Evolutionary conservation across 768 basidiomycete species (phyloP).

Genomic region (Stropharia rugosoannulata): DNA sequence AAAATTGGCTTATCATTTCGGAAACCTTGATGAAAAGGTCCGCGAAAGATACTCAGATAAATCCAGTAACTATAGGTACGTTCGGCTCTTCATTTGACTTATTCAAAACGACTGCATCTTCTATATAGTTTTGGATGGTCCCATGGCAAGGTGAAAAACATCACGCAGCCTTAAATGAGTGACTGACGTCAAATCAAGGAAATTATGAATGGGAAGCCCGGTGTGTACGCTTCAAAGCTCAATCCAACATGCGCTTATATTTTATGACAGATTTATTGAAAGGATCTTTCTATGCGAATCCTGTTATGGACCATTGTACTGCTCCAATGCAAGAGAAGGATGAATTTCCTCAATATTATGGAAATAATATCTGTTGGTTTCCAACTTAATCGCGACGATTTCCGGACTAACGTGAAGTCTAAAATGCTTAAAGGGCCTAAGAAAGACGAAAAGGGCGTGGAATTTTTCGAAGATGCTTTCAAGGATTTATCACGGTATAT

Average conservation of each 20-base stretch:
- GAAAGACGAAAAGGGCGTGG: constrained; percentile 52
- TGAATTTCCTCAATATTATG: constrained; percentile 82
- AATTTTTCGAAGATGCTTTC: constrained; percentile 86
- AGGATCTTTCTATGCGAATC: constrained; percentile 94
- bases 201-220: constrained; percentile 94
- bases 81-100: background rate
- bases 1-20: constrained; percentile 73
- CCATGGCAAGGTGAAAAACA: constrained; percentile 74
- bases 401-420: background rate
- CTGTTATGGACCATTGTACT: constrained; percentile 63
- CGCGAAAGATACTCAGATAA: constrained; percentile 79
- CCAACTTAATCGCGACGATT: background rate
- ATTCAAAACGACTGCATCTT: background rate
- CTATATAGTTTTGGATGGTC: constrained; percentile 90
- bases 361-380: constrained; percentile 78
- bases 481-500: constrained; percentile 73
- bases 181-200: constrained; percentile 47
- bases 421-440: constrained; percentile 53
- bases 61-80: constrained; percentile 72
- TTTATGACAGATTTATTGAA: constrained; percentile 68
- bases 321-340: constrained; percentile 54
- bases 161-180: background rate
- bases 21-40: constrained; percentile 58
- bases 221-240: constrained; percentile 28
- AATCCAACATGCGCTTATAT: background rate